These are phyloP conservation scores for Plasmopara halstedii DNA, from an alignment of 352 stramenopile species.

Conservation along the genomic window DNA sequence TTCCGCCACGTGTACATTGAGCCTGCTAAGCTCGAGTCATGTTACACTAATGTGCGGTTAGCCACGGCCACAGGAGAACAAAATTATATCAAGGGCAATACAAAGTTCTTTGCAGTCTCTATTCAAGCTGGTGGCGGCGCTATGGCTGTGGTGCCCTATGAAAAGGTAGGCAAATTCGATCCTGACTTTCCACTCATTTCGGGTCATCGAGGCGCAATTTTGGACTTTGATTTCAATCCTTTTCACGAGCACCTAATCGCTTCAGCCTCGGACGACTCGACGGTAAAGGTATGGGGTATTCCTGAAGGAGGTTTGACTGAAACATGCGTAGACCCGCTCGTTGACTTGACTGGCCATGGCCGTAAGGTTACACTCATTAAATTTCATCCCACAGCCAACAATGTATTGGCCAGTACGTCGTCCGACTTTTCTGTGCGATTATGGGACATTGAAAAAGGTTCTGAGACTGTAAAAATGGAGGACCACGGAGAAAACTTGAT, in stretches of 20 bases:
- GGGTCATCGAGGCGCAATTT: constrained; percentile 92
- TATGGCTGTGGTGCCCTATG: constrained; percentile 92
- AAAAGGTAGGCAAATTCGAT: constrained; percentile 93
- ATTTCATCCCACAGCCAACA: constrained; percentile 97
- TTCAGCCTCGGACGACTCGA: constrained; percentile 95
- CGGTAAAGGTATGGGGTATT: constrained; percentile 97
- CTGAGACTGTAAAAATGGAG: constrained; percentile 86
- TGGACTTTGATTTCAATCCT: constrained; percentile 99
- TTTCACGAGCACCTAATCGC: constrained; percentile 96
- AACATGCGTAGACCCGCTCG: constrained; percentile 92
- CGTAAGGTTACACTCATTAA: constrained; percentile 96
- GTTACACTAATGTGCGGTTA: constrained; percentile 89
- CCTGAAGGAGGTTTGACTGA: constrained; percentile 90
- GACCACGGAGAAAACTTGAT: constrained; percentile 87
- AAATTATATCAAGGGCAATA: constrained; percentile 99
- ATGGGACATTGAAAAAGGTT: constrained; percentile 97
- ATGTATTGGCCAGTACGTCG: constrained; percentile 94
- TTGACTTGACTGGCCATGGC: constrained; percentile 94
- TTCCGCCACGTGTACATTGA: constrained; percentile 98
- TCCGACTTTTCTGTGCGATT: constrained; percentile 96
- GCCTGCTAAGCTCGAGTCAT: constrained; percentile 91
- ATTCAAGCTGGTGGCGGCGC: constrained; percentile 83
- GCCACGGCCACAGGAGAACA: constrained; percentile 97
- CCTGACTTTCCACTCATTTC: constrained; percentile 91
- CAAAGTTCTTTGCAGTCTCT: constrained; percentile 98